Percentiles rank a stretch among this genome's conserved stretches.
These are phyloP conservation scores for Kluyveromyces nonfermentans DNA, from an alignment of 805 yeast genomes.

Conservation along the genomic window DNA sequence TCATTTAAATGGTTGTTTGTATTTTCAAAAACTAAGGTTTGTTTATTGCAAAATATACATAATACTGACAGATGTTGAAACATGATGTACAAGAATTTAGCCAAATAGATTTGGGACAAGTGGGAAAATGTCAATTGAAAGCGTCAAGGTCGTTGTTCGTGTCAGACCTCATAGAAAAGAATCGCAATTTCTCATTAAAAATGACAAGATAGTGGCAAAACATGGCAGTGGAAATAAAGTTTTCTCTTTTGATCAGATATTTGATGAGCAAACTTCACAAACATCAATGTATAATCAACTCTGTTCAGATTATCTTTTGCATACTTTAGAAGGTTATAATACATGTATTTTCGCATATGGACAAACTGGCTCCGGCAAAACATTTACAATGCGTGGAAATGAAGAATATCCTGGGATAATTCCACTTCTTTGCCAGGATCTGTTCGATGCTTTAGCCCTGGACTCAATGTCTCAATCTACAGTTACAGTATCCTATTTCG, in stretches of 20 bases:
- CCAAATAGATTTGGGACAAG: background rate
- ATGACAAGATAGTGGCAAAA: background rate
- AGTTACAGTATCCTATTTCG: slow-evolving; percentile 46
- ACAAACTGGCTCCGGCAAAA: slow-evolving; percentile 94
- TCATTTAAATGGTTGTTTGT: no score
- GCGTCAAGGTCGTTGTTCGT: background rate
- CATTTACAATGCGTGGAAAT: slow-evolving; percentile 70
- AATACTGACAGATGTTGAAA: no score
- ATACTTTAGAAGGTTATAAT: slow-evolving; percentile 71
- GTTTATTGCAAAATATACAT: background rate
- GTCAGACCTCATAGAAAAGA: background rate
- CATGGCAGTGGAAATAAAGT: background rate
- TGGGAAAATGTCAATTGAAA: background rate
- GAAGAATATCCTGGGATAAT: slow-evolving; percentile 6
- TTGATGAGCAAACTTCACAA: slow-evolving; percentile 1
- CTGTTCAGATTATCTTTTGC: slow-evolving; percentile 9
- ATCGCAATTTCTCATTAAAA: background rate
- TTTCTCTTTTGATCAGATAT: slow-evolving; percentile 1
- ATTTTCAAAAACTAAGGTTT: background rate
- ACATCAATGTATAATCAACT: slow-evolving; percentile 3
- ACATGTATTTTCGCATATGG: slow-evolving; percentile 96
- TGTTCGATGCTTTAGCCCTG: slow-evolving; percentile 6
- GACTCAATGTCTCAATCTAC: slow-evolving; percentile 44
- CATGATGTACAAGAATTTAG: no score
- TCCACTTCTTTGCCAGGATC: slow-evolving; percentile 7